phyloP scores from a whole-genome alignment of 192 early-diverging fungal genomes.

The Coemansia sp. region DNA sequence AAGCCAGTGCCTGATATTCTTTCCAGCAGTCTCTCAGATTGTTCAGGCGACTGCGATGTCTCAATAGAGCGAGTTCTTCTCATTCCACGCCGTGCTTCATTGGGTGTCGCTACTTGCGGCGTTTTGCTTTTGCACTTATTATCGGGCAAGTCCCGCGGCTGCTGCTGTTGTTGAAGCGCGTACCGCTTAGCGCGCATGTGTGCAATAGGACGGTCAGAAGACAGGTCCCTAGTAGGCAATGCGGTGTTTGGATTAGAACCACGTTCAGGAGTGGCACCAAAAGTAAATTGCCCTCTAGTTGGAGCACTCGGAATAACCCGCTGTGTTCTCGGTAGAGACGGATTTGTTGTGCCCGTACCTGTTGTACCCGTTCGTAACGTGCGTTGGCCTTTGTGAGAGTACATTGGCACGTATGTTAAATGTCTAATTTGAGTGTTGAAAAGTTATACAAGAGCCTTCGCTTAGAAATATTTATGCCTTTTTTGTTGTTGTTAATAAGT shows the following conservation, averaged over 20 bases:
- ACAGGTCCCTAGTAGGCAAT: not conserved
- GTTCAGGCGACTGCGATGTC: slow-evolving; percentile 5
- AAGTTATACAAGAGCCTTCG: not conserved
- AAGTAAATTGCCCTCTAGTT: not conserved
- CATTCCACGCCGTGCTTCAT: slow-evolving; percentile 10
- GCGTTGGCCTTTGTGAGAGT: not conserved
- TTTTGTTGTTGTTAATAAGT: not conserved
- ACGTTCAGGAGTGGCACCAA: not conserved
- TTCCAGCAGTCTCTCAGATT: not conserved
- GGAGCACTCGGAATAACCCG: not conserved
- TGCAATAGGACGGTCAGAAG: slow-evolving; percentile 15
- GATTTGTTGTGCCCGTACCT: not conserved
- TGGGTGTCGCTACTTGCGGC: not conserved
- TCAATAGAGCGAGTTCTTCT: slow-evolving; percentile 25
- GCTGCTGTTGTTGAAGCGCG: slow-evolving; percentile 11
- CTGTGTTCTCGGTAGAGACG: not conserved
- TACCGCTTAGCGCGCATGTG: slow-evolving; percentile 24
- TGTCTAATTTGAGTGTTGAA: not conserved
- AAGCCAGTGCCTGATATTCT: not conserved
- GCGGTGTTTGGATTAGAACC: not conserved
- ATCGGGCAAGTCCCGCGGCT: not conserved
- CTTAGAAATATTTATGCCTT: not conserved
- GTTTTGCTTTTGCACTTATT: not conserved
- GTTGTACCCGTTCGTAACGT: not conserved
- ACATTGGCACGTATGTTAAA: not conserved